Evolutionary conservation across 352 stramenopile genomes (phyloP).

Genomic region (Pythium biforme): DNA sequence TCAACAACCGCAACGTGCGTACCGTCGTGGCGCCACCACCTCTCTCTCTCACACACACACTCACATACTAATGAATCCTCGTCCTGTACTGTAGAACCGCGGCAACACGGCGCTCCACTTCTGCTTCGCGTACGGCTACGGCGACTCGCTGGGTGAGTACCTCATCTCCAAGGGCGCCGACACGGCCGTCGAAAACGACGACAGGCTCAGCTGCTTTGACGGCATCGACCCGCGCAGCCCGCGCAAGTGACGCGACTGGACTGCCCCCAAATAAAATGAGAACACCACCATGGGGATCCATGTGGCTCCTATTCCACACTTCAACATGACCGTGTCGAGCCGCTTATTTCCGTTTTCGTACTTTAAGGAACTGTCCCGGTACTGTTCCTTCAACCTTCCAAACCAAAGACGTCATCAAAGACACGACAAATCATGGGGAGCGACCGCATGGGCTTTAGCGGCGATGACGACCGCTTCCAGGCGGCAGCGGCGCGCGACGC

Average conservation of each 20-base stretch:
- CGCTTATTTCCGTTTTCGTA: constrained; percentile 9
- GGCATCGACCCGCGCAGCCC: constrained; percentile 45
- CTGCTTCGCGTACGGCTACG: constrained; percentile 89
- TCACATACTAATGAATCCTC: not conserved
- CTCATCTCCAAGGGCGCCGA: constrained; percentile 88
- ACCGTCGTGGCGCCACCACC: not conserved
- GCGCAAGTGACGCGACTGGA: constrained; percentile 23
- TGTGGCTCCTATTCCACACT: no score
- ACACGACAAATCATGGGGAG: constrained; percentile 43
- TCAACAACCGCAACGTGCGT: constrained; percentile 84
- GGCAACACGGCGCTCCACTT: constrained; percentile 91
- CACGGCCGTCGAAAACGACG: constrained; percentile 61
- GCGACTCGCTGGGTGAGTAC: constrained; percentile 84
- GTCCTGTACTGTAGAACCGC: constrained; percentile 35
- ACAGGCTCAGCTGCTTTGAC: constrained; percentile 64
- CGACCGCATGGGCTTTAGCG: constrained; percentile 43
- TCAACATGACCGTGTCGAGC: not conserved
- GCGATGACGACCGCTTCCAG: constrained; percentile 20
- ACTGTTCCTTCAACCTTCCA: constrained; percentile 11
- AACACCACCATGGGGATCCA: not conserved
- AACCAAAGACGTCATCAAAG: constrained; percentile 5
- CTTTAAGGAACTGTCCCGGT: not conserved
- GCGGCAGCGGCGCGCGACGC: constrained; percentile 2
- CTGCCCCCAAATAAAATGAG: not conserved
- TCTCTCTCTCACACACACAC: not conserved